Evolutionary conservation across 352 stramenopile species (phyloP), one percentile per base, ranked within the genome.

Genomic region (Blastocystis sp.): DNA sequence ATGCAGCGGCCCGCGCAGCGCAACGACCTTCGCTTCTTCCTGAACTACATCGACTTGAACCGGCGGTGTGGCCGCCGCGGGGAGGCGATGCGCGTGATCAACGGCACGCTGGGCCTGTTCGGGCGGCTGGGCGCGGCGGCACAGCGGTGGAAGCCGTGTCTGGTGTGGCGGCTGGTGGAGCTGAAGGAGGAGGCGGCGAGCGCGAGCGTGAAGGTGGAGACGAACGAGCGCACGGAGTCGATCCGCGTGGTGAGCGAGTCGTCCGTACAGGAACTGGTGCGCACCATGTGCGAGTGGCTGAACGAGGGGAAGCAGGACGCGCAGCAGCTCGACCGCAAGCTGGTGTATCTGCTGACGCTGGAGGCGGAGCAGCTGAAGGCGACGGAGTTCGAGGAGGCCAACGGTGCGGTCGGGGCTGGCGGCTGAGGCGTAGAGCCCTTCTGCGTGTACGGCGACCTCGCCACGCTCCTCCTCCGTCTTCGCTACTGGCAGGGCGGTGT

Each of bases 381-480:
- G 43, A 81, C 48, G 2, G 71, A 81, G 48, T 81, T 62, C 28
- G 52, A 23, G 10, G 71, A 81, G 3, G 71, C 43, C 4, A 40
- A 21, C 45, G 60, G 71, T 65, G n/a, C n/a, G 23, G 9, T 10
- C 10, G 7, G 28, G 10, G 19, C 34, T 34, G 28, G 34, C n/a
- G n/a, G 9, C 10, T 10, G 4, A 53, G 7, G 52, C 38, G 21
- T 19, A 74, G 64, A 74, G 23, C 28, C 23, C 28, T 81, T 53
- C 7, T 81, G 52, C n/a, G 71, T 81, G 28, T 81, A 62, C n/a
- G 38, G 28, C 19, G 38, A 53, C 21, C 21, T 81, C 7, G 71
- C 71, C n/a, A 19, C 53, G 56, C 17, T 81, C 10, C 21, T 21
- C 14, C 64, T 81, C 48, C 14, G 64, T 21, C 21, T 45, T 28